phyloP scores from a whole-genome alignment of 2,329 filamentous ascomycete species.

The Penicillium fuscoglaucum region DNA sequence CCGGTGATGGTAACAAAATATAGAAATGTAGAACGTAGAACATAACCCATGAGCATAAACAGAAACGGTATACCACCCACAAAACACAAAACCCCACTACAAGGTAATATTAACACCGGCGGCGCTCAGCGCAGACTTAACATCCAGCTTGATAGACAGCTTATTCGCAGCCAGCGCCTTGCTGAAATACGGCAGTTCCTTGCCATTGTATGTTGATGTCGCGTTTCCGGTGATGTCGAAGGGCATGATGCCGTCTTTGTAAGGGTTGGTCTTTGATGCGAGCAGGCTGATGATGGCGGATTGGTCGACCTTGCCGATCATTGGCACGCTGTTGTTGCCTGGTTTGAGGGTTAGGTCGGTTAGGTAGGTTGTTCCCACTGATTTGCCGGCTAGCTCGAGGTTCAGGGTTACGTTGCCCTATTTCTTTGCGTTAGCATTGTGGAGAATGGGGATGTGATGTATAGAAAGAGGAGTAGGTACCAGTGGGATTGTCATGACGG shows the following conservation, averaged over 20 bases:
- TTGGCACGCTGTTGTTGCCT: slow-evolving; percentile 54
- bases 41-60: not conserved
- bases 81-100: not conserved
- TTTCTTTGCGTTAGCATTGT: slow-evolving; percentile 6
- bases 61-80: not conserved
- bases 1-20: not conserved
- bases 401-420: slow-evolving; percentile 58
- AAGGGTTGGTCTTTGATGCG: slow-evolving; percentile 31
- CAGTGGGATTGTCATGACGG: slow-evolving; percentile 57
- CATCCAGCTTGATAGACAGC: slow-evolving; percentile 50
- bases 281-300: slow-evolving; percentile 34
- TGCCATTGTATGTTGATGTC: slow-evolving; percentile 48
- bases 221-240: slow-evolving; percentile 53
- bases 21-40: not conserved
- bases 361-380: slow-evolving; percentile 54
- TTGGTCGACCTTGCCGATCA: slow-evolving; percentile 53
- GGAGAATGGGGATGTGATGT: not conserved
- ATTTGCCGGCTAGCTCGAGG: slow-evolving; percentile 49
- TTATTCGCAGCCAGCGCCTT: slow-evolving; percentile 51
- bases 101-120: slow-evolving; percentile 10
- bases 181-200: slow-evolving; percentile 56
- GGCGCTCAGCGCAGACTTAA: slow-evolving; percentile 35
- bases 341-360: slow-evolving; percentile 54
- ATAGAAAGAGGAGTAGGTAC: slow-evolving; percentile 24
- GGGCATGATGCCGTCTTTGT: slow-evolving; percentile 52